Percentiles rank a stretch among this genome's conserved stretches.
Conservation (phyloP, 2,329 filamentous ascomycete genomes). For the Hypoxylon sp. region DNA sequence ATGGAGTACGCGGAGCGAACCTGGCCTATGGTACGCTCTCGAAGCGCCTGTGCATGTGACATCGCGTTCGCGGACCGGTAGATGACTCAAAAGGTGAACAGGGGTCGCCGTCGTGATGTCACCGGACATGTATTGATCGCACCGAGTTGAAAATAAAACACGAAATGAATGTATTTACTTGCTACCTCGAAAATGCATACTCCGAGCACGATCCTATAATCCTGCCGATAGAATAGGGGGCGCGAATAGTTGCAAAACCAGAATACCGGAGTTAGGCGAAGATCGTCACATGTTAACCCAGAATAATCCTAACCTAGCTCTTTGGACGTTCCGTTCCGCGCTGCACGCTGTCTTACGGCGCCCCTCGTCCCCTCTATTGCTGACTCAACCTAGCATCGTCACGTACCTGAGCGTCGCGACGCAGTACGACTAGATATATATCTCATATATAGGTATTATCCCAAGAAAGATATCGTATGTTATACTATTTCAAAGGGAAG, state of each 20-base stretch:
- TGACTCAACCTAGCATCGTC: slow-evolving; percentile 7
- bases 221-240: background rate
- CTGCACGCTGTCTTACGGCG: background rate
- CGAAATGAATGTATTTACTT: background rate
- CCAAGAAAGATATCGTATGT: background rate
- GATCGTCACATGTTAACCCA: background rate
- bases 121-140: background rate
- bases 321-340: background rate
- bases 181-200: background rate
- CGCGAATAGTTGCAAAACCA: background rate
- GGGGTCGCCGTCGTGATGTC: slow-evolving; percentile 18
- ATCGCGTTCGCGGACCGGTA: slow-evolving; percentile 26
- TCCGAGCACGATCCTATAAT: background rate
- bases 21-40: background rate
- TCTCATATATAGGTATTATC: background rate
- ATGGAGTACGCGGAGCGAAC: slow-evolving; percentile 1
- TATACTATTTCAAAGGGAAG: no score
- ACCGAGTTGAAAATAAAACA: background rate
- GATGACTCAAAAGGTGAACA: slow-evolving; percentile 2
- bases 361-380: background rate
- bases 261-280: background rate
- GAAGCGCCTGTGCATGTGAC: slow-evolving; percentile 43
- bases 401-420: background rate
- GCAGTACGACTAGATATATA: slow-evolving; percentile 1
- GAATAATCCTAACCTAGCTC: background rate